Base-by-base conservation (phyloP, 2,329 filamentous ascomycete genomes). In the Zymoseptoria pseudotritici region DNA sequence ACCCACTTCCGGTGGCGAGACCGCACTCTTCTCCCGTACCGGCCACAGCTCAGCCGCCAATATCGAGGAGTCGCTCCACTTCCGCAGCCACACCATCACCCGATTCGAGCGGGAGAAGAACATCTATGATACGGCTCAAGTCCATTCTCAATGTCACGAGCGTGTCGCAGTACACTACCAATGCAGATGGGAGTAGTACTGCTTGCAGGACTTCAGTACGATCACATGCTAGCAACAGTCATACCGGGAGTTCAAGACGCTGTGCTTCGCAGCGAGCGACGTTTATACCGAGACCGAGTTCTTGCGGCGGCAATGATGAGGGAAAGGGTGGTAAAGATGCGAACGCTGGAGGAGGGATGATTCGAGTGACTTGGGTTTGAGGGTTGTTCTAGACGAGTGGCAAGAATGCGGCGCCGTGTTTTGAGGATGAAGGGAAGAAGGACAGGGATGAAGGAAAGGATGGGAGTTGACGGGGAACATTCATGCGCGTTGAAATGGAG, bases 141-240 rank as follows among this genome's bases (percentile, higher is more conserved):
- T 20, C 55, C 54, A 21, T 53, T 55, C 22, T 64, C 2, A 66
- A 66, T 36, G 57, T 59, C 20, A 65, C 64, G 2, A 55, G 58
- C 6, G 60, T 63, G 11, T 55, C 63, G 24, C 36, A 46, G 36
- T n/a, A n/a, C 36, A 46, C 36, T 4, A n/a, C 42, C 42, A 46
- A 52, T 24, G 21, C 49, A 52, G n/a, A 51, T 26, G 13, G 1
- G 36, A 46, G 26, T n/a, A n/a, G 13, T 3, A n/a, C 36, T 6
- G 17, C 10, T 46, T n/a, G 13, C 36, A 46, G 5, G 13, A 3
- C 36, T 7, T 17, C 2, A 1, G 13, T 1, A 17, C 13, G 2
- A 17, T 7, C 36, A 5, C 1, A n/a, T 17, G 11, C 36, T 11
- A 17, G 36, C 13, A 46, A 42, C 36, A 3, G 17, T 13, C 36